Base-by-base conservation (phyloP, 2,329 filamentous ascomycete genomes). In the Microsporum canis region DNA sequence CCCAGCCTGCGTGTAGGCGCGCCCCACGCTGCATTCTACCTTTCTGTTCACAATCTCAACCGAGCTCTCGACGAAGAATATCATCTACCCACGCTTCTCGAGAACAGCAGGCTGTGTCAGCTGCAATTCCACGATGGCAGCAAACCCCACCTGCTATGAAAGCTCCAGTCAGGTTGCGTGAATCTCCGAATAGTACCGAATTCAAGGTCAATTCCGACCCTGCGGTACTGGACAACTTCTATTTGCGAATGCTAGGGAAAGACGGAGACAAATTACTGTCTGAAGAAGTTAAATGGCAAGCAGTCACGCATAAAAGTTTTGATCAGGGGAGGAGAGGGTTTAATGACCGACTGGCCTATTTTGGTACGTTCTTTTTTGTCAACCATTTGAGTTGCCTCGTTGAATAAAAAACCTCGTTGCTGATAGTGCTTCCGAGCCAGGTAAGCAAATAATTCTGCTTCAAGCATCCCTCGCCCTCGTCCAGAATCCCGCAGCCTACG, bases 281-380 rank as follows among this genome's bases (percentile, higher is more conserved):
- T 1, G 91, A 96, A 14, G 92, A 99, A 77, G 80, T 94, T 64
- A 97, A 96, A 78, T 99, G 94, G 94, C 79, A 97, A 70, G 91
- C 91, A 34, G 84, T 99, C 61, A 99, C 94, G 66, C 94, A 97
- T 75, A 97, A 97, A 83, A 96, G 91, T 76, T 97, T 96, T 71
- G 92, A 99, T 72, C 91, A 97, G 71, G 94, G 91, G 59, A 82
- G 90, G 70, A 86, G 91, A 79, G 92, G 92, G 0, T 96, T 92
- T 77, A 99, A 99, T 73, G 92, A 96, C 70, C 84, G 89, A 64
- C 78, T 99, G 74, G 89, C 91, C n/a, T 91, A 89, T 70, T 78
- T 95, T 60, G 92, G 90, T 95, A 82, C 62, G 78, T 43, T 43
- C 8, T 14, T 12, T 5, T 51, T 34, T 29, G 47, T 29, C 29